phyloP scores from a whole-genome alignment of 371 early-diverging fungal genomes.

The Circinella minor region DNA sequence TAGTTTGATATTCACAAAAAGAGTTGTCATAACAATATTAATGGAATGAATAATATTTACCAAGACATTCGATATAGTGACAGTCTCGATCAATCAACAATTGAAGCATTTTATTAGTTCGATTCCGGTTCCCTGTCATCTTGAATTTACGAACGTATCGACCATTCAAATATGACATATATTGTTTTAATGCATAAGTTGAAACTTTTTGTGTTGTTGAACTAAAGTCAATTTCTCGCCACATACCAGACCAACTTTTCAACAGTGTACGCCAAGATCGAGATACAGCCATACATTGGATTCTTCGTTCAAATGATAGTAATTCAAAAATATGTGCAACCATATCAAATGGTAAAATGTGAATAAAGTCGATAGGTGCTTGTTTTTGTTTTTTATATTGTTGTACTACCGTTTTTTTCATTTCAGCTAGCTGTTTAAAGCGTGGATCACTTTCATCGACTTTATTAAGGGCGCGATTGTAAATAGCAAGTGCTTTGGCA shows the following conservation, averaged over 20 bases:
- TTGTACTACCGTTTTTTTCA: conserved; percentile 8
- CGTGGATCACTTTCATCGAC: conserved; percentile 27
- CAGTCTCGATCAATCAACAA: conserved; percentile 33
- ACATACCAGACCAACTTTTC: conserved; percentile 39
- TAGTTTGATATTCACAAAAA: no score
- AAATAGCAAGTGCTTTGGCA: conserved; percentile 24
- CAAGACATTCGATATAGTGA: conserved; percentile 34
- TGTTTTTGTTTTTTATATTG: conserved; percentile 5
- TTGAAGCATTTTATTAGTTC: conserved; percentile 24
- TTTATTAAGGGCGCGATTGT: conserved; percentile 24
- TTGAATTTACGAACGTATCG: conserved; percentile 31
- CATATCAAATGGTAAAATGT: conserved; percentile 39
- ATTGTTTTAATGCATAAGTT: conserved; percentile 21
- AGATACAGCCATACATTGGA: conserved; percentile 42
- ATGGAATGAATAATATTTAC: conserved; percentile 19
- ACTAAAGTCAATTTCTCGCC: conserved; percentile 40
- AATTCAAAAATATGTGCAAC: conserved; percentile 32
- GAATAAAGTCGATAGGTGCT: conserved; percentile 26
- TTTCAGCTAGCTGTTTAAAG: conserved; percentile 19
- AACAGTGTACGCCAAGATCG: conserved; percentile 36
- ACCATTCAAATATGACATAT: conserved; percentile 30
- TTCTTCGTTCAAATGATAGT: conserved; percentile 38
- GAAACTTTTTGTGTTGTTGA: conserved; percentile 12
- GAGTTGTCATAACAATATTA: background rate
- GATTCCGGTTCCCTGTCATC: conserved; percentile 11